Evolutionary conservation across 352 stramenopile genomes (phyloP), one percentile per base, ranked within the genome.

Genomic region (Plasmopara halstedii): DNA sequence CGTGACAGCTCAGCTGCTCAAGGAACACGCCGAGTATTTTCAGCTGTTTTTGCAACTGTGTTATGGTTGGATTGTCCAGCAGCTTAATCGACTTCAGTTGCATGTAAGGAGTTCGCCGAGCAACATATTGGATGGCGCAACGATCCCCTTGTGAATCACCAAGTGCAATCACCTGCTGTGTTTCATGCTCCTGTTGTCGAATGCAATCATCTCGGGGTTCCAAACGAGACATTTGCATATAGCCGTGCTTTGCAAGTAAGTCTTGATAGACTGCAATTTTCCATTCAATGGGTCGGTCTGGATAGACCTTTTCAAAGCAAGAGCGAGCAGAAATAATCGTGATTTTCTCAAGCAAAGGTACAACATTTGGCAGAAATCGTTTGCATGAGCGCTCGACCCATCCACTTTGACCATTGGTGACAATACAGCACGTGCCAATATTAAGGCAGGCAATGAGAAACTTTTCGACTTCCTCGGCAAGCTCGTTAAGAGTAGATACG

Each of bases 21-120:
- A 91, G 47, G 33, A 77, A 91, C 8, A 71, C 72, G 7, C 54
- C 58, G 21, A 91, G 63, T 44, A 87, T 42, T 22, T 57, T 42
- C 18, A 88, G 50, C 47, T 91, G 76, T 51, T 86, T 86, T 49
- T 83, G 53, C 17, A 91, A 50, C 56, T 91, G 76, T 32, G 51
- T 64, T 59, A 88, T 84, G 50, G 57, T 85, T 13, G 76, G 79
- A 50, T 83, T 81, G 18, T 86, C 72, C 43, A 91, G 50, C 41
- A 91, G 64, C 54, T 88, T 88, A 50, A 91, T 67, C 6, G 70
- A 88, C 58, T 88, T 91, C 45, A 86, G 58, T 46, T 70, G 69
- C 32, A 69, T 55, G 20, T 74, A 61, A 11, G 64, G 57, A 35
- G 71, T 66, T 36, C 62, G 70, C 8, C 62, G 53, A 6, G 68